phyloP scores from a whole-genome alignment of 768 basidiomycete genomes.

The Trichaptum fuscoviolaceum region DNA sequence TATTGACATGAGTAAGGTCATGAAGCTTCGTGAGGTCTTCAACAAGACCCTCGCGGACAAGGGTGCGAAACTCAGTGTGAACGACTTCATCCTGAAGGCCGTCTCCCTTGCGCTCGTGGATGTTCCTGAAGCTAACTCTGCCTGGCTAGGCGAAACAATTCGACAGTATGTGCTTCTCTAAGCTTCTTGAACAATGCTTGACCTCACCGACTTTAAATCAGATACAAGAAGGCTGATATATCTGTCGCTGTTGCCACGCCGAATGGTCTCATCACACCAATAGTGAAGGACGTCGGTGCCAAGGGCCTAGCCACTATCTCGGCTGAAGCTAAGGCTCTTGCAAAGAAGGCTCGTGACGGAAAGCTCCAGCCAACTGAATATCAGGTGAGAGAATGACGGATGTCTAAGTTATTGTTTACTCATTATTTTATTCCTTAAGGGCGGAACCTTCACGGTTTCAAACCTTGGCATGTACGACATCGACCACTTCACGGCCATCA shows the following conservation, averaged over 20 bases:
- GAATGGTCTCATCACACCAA: slow-evolving; percentile 93
- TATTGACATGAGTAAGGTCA: slow-evolving; percentile 92
- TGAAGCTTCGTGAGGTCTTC: slow-evolving; percentile 93
- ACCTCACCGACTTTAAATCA: slow-evolving; percentile 21
- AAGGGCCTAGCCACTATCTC: slow-evolving; percentile 95
- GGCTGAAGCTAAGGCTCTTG: slow-evolving; percentile 84
- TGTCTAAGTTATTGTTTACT: not conserved
- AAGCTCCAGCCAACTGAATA: slow-evolving; percentile 94
- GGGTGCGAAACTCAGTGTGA: slow-evolving; percentile 89
- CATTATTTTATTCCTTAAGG: slow-evolving; percentile 37
- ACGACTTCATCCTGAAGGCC: slow-evolving; percentile 98
- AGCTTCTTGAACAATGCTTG: not conserved
- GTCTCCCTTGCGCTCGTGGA: slow-evolving; percentile 85
- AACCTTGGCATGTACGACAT: slow-evolving; percentile 98
- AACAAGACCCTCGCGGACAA: slow-evolving; percentile 87
- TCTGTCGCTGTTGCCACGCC: slow-evolving; percentile 96
- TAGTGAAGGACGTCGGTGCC: slow-evolving; percentile 86
- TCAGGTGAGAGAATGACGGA: slow-evolving; percentile 51
- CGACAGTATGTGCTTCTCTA: slow-evolving; percentile 66
- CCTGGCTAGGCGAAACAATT: slow-evolving; percentile 95
- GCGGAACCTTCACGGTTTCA: slow-evolving; percentile 97
- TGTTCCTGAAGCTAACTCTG: slow-evolving; percentile 96
- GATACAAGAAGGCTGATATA: slow-evolving; percentile 97
- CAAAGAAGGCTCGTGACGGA: slow-evolving; percentile 94
- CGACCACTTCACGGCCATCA: slow-evolving; percentile 95